Conservation (phyloP, 1,139 yeast genomes). For the Geotrichum klebahnii region DNA sequence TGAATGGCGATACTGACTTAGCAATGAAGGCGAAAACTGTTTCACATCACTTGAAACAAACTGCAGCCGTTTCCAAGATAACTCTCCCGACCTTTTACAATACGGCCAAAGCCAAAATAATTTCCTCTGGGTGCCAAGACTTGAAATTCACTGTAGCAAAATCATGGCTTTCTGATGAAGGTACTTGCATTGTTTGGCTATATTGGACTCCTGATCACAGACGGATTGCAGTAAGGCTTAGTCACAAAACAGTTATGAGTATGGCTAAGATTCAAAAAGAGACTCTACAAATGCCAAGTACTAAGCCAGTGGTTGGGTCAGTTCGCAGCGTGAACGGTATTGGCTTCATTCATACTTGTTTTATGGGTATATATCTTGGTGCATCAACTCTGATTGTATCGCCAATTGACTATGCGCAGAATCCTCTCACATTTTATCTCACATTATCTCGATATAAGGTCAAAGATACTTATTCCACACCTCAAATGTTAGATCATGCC, state of each 20-base stretch:
- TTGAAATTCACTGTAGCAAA: conserved; percentile 45
- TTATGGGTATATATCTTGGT: conserved; percentile 82
- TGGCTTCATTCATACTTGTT: conserved; percentile 78
- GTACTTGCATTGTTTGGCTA: conserved; percentile 57
- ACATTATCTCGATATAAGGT: conserved; percentile 74
- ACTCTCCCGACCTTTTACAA: conserved; percentile 58
- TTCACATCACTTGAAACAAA: conserved; percentile 58
- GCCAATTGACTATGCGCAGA: conserved; percentile 70
- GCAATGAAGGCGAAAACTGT: conserved; percentile 66
- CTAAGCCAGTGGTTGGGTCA: conserved; percentile 75
- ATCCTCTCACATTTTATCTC: conserved; percentile 69
- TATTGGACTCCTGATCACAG: conserved; percentile 72
- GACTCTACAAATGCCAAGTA: conserved; percentile 76
- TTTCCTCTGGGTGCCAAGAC: conserved; percentile 46
- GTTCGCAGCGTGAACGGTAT: conserved; percentile 80
- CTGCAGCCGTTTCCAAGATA: conserved; percentile 43
- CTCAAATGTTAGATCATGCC: conserved; percentile 78
- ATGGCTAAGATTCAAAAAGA: conserved; percentile 88
- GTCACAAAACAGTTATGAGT: conserved; percentile 64
- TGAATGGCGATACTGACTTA: conserved; percentile 69
- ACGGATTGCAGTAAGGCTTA: conserved; percentile 59
- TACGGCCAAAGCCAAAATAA: conserved; percentile 63
- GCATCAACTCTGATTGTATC: conserved; percentile 78
- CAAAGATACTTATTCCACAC: conserved; percentile 81
- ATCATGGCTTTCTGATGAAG: conserved; percentile 36